A percentile compares a stretch with the other conserved stretches of the same genome.
Evolutionary conservation across 345 rosid genomes (phyloP).

Genomic region (Fremontodendron californicum): DNA sequence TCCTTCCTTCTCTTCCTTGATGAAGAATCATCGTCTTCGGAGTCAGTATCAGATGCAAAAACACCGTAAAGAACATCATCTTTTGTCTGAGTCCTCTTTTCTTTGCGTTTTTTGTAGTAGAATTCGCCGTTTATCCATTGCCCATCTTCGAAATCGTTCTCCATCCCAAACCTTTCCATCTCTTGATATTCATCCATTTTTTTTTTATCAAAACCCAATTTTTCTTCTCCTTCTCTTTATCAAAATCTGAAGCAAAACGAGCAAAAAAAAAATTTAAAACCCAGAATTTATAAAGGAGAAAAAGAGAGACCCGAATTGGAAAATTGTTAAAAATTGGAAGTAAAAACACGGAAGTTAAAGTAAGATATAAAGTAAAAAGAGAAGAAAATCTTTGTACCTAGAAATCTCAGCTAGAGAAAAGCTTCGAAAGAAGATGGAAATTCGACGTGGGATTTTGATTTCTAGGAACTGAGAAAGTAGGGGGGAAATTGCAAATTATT

Average conservation of each 20-base stretch:
- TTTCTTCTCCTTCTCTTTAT: too few relatives aligned
- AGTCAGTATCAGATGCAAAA: slow-evolving; percentile 58
- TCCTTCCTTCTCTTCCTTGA: slow-evolving; percentile 53
- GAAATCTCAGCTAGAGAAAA: not conserved
- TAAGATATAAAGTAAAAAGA: not conserved
- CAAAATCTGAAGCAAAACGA: not conserved
- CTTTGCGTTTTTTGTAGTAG: slow-evolving; percentile 52
- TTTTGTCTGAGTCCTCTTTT: slow-evolving; percentile 68
- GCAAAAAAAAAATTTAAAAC: not conserved
- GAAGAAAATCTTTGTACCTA: not conserved
- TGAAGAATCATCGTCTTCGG: slow-evolving; percentile 44
- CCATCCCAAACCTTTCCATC: slow-evolving; percentile 80
- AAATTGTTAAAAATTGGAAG: not conserved
- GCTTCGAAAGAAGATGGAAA: not conserved
- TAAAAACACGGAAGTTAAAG: not conserved
- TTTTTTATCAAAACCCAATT: not conserved
- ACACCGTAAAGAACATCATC: slow-evolving; percentile 63
- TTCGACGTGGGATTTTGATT: not conserved
- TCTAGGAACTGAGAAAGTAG: not conserved
- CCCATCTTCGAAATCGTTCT: slow-evolving; percentile 81
- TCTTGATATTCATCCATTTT: slow-evolving; percentile 83
- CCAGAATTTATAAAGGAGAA: too few relatives aligned
- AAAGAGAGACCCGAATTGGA: not conserved
- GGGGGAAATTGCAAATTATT: not conserved
- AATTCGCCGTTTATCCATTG: slow-evolving; percentile 74